Percentiles rank a stretch among this genome's conserved stretches.
phyloP scores from a whole-genome alignment of 2,329 filamentous ascomycete species.

The Coniochaeta pulveracea region DNA sequence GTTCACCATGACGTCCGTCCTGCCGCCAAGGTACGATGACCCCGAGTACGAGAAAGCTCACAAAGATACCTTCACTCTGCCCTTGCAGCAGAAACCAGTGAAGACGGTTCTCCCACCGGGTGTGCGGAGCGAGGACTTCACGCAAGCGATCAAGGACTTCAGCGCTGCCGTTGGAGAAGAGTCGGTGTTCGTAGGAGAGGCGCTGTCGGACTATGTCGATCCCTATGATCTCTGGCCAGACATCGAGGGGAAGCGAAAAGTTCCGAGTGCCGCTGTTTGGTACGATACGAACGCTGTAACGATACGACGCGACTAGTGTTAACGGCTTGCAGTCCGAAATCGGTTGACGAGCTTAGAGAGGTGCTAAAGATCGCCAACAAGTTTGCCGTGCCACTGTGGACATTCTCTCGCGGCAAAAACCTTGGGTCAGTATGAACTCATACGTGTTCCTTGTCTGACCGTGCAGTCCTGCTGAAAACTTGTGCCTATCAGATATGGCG shows the following conservation, averaged over 20 bases:
- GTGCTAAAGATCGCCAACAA: conserved; percentile 22
- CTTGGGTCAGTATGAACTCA: conserved; percentile 20
- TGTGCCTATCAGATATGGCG: conserved; percentile 27
- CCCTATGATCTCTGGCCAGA: conserved; percentile 32
- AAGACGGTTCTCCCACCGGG: conserved; percentile 26
- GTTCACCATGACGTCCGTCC: conserved; percentile 9
- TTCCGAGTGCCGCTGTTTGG: conserved; percentile 31
- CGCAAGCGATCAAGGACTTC: conserved; percentile 22
- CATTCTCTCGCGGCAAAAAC: conserved; percentile 26
- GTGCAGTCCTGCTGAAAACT: background rate
- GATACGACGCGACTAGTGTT: background rate
- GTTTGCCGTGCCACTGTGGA: conserved; percentile 20
- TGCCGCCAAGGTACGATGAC: conserved; percentile 21
- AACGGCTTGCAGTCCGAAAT: conserved; percentile 18
- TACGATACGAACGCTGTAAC: conserved; percentile 9
- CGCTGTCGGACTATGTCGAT: conserved; percentile 30
- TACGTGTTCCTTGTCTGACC: too few species aligned
- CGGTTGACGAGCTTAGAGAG: conserved; percentile 18
- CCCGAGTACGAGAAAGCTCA: conserved; percentile 29
- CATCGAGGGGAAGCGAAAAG: conserved; percentile 21
- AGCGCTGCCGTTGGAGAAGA: conserved; percentile 22
- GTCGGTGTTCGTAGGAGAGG: conserved; percentile 24
- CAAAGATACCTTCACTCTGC: conserved; percentile 26
- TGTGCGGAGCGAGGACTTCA: conserved; percentile 23
- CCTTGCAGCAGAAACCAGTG: conserved; percentile 23